Conservation (phyloP, 1,284 basidiomycete genomes). For the Tylopilus orsonianus region DNA sequence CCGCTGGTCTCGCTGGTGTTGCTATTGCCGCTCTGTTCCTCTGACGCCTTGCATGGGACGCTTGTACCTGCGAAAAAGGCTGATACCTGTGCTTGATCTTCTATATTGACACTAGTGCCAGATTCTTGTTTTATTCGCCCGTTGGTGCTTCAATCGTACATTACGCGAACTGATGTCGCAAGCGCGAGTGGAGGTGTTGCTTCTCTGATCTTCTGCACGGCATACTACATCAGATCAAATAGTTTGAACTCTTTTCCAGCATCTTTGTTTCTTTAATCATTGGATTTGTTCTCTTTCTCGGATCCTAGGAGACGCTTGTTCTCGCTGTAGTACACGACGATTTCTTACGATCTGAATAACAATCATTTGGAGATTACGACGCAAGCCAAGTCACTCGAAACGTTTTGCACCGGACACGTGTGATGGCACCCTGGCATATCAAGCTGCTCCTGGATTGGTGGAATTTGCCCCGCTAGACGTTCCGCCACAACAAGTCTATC, state of each 20-base stretch:
- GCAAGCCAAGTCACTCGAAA: too few relatives aligned
- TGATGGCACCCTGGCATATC: too few relatives aligned
- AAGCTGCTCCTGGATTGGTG: too few relatives aligned
- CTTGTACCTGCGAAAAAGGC: slow-evolving; percentile 9
- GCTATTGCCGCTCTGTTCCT: slow-evolving; percentile 45
- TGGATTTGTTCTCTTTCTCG: slow-evolving; percentile 10
- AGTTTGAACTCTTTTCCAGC: slow-evolving; percentile 8
- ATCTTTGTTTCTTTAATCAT: not conserved
- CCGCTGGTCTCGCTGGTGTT: slow-evolving; percentile 47
- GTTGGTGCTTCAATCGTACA: slow-evolving; percentile 17
- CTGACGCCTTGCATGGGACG: slow-evolving; percentile 8
- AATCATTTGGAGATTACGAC: too few relatives aligned
- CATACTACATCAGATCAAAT: slow-evolving; percentile 1
- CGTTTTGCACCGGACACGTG: too few relatives aligned
- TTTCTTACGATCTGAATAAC: slow-evolving; percentile 15
- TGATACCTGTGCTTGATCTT: slow-evolving; percentile 22
- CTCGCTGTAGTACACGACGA: slow-evolving; percentile 14
- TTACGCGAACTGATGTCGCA: slow-evolving; percentile 12
- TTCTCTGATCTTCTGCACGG: slow-evolving; percentile 2
- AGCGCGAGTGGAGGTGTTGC: slow-evolving; percentile 1
- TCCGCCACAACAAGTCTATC: too few relatives aligned
- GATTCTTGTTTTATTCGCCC: slow-evolving; percentile 10
- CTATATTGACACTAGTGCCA: slow-evolving; percentile 11
- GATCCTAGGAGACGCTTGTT: slow-evolving; percentile 16
- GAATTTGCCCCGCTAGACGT: too few relatives aligned